Percentiles rank a stretch among this genome's conserved stretches.
phyloP scores from a whole-genome alignment of 306 rosid species.

The Prunus davidiana region DNA sequence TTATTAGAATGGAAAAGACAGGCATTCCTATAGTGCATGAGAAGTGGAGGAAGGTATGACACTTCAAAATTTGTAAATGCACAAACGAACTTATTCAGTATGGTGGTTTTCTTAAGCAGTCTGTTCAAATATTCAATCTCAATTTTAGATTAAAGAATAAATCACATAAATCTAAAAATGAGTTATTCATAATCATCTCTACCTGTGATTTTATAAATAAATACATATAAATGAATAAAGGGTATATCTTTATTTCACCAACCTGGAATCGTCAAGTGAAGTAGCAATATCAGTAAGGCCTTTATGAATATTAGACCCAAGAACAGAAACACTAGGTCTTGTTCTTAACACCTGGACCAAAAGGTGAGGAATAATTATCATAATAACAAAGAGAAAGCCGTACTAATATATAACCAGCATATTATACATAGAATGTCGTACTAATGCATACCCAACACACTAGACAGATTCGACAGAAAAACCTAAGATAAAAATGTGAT shows the following conservation, averaged over 20 bases:
- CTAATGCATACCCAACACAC: no score
- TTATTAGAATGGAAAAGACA: no score
- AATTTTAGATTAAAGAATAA: neutral
- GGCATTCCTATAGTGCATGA: no score
- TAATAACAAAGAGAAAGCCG: neutral
- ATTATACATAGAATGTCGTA: neutral
- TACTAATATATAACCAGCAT: neutral
- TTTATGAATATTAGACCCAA: conserved; percentile 45
- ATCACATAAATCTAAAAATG: neutral
- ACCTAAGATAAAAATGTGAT: neutral
- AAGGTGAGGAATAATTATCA: conserved; percentile 10
- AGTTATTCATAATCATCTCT: neutral
- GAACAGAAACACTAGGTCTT: conserved; percentile 39
- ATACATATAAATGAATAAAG: neutral
- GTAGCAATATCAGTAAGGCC: conserved; percentile 76
- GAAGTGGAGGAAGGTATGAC: no score
- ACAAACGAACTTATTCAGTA: no score
- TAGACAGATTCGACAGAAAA: neutral
- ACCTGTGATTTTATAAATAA: neutral
- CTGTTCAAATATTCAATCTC: neutral
- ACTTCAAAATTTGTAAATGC: no score
- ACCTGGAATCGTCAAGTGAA: conserved; percentile 61
- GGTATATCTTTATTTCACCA: conserved; percentile 19
- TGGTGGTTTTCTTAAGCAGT: neutral
- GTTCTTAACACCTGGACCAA: conserved; percentile 58